Base-by-base conservation (phyloP, 805 yeast species). In the Sungouiella blattae region DNA sequence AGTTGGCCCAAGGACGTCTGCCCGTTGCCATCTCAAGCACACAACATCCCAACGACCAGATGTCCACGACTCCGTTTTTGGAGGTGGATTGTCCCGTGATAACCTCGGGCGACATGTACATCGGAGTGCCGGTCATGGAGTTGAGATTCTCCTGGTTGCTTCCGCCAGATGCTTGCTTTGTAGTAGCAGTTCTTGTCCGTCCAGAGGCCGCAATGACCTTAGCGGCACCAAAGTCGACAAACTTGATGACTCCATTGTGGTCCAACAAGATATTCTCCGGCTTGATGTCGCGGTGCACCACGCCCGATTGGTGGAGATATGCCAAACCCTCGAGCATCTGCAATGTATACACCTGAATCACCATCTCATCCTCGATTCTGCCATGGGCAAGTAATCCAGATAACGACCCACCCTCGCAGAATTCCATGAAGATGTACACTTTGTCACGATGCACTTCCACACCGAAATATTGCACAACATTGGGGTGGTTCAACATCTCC, bases 31-130 rank as follows among this genome's bases (percentile, higher is more conserved):
- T 93, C 57, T 93, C 98, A 30, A 91, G 59, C 2, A 93, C 84
- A 60, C 96, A 91, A 60, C 98, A 93, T 3, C 98, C 98, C 27
- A 91, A 67, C 0, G 98, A 87, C 98, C 98, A 93, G 22, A 93
- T 85, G 62, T 93, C 98, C 30, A 65, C 74, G 3, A 80, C 78
- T 3, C 89, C 89, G 44, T 71, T 75, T 36, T 69, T 66, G 22
- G 81, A 83, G 1, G 73, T 54, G 1, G 71, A 60, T 5, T 75
- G 69, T 2, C 97, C 97, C 1, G 93, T 86, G 39, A 93, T 87
- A 0, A 87, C 85, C 53, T 93, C 98, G 0, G 98, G 98, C 0
- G 98, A 87, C 98, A 93, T 91, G 62, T 93, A 93, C 97, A 91
- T 93, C 11, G 98, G 98, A 0, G 98, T 93, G 26, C 98, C 98